Conservation (phyloP, 1,284 basidiomycete species). For the Ganoderma boninense region DNA sequence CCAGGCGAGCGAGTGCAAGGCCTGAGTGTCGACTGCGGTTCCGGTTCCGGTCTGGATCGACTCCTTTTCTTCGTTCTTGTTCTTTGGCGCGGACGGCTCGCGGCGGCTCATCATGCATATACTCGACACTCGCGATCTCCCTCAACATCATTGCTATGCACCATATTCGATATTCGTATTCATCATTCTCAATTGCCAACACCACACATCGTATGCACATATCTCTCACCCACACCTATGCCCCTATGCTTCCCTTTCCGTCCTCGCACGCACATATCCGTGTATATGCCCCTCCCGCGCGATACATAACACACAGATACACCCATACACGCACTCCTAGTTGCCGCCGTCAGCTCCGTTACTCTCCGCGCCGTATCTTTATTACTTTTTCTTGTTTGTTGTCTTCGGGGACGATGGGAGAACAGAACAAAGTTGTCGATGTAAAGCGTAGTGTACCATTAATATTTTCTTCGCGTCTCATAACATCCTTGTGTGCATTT, state of each 20-base stretch:
- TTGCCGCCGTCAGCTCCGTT: no score
- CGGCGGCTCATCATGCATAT: conserved; percentile 9
- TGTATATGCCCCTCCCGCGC: background rate
- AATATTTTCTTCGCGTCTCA: background rate
- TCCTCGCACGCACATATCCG: background rate
- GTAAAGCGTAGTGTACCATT: conserved; percentile 5
- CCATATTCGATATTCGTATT: background rate
- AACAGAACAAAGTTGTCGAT: background rate
- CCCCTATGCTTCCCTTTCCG: conserved; percentile 9
- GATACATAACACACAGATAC: conserved; percentile 1
- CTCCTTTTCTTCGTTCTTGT: conserved; percentile 1
- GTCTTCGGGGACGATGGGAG: conserved; percentile 1
- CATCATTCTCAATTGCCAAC: no score
- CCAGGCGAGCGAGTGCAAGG: conserved; percentile 14
- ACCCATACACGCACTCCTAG: background rate
- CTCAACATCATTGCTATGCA: background rate
- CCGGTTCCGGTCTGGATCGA: background rate
- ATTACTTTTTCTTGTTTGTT: conserved; percentile 25
- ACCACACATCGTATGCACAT: conserved; percentile 4
- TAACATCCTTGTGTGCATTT: background rate
- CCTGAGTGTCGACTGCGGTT: background rate
- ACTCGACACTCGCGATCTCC: background rate
- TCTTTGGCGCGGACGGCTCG: conserved; percentile 9
- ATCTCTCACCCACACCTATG: background rate
- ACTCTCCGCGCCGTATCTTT: conserved; percentile 30